Conservation (phyloP, 1,139 yeast species). For the Geotrichum citri-aurantii region DNA sequence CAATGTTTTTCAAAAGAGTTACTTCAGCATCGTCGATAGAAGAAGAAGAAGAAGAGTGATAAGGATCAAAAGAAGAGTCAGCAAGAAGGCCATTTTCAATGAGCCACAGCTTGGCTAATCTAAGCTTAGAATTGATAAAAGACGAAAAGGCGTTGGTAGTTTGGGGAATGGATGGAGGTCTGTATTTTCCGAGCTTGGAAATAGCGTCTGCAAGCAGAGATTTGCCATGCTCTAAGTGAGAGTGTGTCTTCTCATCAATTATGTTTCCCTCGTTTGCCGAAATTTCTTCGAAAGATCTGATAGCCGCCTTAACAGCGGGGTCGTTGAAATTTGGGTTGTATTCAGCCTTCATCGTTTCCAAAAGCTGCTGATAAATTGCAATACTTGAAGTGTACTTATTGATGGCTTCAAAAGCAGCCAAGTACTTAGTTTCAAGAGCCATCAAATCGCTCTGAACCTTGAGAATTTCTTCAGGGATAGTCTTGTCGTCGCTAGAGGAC, state of each 20-base stretch:
- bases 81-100: slow-evolving; percentile 28
- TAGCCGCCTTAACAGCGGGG: slow-evolving; percentile 73
- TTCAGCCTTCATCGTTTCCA: slow-evolving; percentile 46
- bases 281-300: slow-evolving; percentile 47
- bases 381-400: slow-evolving; percentile 19
- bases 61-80: slow-evolving; percentile 6
- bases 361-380: slow-evolving; percentile 40
- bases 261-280: slow-evolving; percentile 18
- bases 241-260: not conserved
- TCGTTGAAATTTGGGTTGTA: slow-evolving; percentile 91
- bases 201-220: not conserved
- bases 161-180: not conserved
- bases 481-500: not conserved
- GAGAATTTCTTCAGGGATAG: slow-evolving; percentile 19
- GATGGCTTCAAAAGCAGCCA: slow-evolving; percentile 32
- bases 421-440: slow-evolving; percentile 28
- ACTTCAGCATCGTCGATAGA: slow-evolving; percentile 18
- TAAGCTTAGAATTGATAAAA: slow-evolving; percentile 2
- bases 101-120: slow-evolving; percentile 22
- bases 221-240: not conserved
- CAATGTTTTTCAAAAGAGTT: slow-evolving; percentile 24
- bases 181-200: not conserved
- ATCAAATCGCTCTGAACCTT: slow-evolving; percentile 28
- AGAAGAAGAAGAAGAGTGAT: not conserved
- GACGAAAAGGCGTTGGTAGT: not conserved